Conservation (phyloP, 176 grass and related monocot species). For the Otatea glauca region DNA sequence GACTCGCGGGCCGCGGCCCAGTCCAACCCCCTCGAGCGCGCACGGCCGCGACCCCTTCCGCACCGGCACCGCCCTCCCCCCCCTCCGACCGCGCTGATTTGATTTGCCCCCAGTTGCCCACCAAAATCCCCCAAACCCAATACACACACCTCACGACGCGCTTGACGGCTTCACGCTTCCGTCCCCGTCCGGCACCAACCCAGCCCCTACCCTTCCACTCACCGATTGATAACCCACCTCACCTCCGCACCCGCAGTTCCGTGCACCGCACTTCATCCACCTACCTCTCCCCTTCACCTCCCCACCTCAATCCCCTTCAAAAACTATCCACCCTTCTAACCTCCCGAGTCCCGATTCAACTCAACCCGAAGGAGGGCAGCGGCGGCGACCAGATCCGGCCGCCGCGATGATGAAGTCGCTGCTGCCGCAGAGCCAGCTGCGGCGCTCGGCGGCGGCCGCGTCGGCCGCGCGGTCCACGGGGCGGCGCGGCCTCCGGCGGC, state of each 20-base stretch:
- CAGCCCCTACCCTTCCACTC: neutral
- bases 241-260: slow-evolving; percentile 45
- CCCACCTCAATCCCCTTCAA: slow-evolving; percentile 15
- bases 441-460: slow-evolving; percentile 29
- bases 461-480: slow-evolving; percentile 9
- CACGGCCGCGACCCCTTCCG: too few relatives aligned
- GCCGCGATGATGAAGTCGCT: slow-evolving; percentile 66
- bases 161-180: slow-evolving; percentile 31
- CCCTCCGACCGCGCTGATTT: too few relatives aligned
- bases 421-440: slow-evolving; percentile 53
- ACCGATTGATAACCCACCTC: slow-evolving; percentile 43
- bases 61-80: too few relatives aligned
- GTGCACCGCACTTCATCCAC: slow-evolving; percentile 66
- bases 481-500: neutral
- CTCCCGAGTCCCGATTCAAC: slow-evolving; percentile 17
- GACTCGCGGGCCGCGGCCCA: too few relatives aligned
- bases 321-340: neutral
- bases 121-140: too few relatives aligned
- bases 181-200: slow-evolving; percentile 60
- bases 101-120: too few relatives aligned
- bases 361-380: neutral
- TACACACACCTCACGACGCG: too few relatives aligned
- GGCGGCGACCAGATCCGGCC: slow-evolving; percentile 37
- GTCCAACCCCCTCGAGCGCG: neutral
- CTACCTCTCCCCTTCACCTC: slow-evolving; percentile 6